Evolutionary conservation across 2,329 filamentous ascomycete species (phyloP), one percentile per base, ranked within the genome.

Genomic region (Ophiostoma quercus): DNA sequence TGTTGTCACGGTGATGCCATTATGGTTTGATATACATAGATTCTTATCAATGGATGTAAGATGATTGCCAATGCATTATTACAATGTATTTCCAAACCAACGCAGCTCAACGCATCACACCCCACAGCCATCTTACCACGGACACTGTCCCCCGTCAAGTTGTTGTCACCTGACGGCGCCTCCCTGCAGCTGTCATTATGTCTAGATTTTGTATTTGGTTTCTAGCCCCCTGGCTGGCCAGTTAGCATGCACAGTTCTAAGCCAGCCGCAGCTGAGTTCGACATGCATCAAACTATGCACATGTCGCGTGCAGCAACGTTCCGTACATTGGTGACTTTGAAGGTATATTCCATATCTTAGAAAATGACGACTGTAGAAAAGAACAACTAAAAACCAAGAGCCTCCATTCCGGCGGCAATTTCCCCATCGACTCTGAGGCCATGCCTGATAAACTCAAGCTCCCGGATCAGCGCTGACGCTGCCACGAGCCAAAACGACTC

Each of bases 401-500:
- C 3, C 14, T 51, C 12, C 70, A 71, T 71, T 41, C 68, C 68
- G 1, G 25, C 14, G 16, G 66, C 34, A 47, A 72, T 25, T 4
- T 69, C 65, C 2, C 41, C 22, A 22, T 72, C 69, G 3, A 67
- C 29, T 19, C 25, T 34, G 3, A 68, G n/a, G 7, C 34, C 54
- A 7, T 69, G 54, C 29, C 60, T 67, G 43, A 70, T 67, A 32
- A 72, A 68, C 12, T 72, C 72, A 1, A 73, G 67, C 74, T 79
- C 77, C 2, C 71, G 69, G n/a, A 78, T 65, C 66, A 79, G 41
- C 0, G 77, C 74, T 14, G 75, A 74, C 0, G 75, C 76, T 0
- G 78, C 77, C 3, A 79, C 75, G 2, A 79, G 67, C 51, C 73
- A 74, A 71, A 79, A 79, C 69, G 76, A 78, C 70, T 76, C 71